Conservation (phyloP, 148 eudicot genomes). For the Rhododendron simsii region DNA sequence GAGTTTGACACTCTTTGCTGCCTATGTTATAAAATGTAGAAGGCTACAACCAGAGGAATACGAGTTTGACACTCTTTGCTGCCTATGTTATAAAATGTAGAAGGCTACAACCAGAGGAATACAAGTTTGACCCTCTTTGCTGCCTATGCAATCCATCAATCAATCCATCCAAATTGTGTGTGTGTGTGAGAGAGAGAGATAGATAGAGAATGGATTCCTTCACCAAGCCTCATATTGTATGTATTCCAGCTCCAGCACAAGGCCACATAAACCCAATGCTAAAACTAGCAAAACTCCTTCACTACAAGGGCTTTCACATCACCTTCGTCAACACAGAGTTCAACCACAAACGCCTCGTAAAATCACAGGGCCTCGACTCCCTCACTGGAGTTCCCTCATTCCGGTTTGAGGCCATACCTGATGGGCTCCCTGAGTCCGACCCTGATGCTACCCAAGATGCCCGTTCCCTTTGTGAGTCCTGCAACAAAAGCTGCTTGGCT, state of each 20-base stretch:
- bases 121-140: background rate
- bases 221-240: constrained; percentile 11
- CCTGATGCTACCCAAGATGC: constrained; percentile 18
- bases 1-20: no score
- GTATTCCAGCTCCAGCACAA: constrained; percentile 16
- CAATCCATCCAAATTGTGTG: background rate
- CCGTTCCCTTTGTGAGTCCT: constrained; percentile 15
- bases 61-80: no score
- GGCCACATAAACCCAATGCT: constrained; percentile 23
- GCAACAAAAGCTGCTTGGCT: constrained; percentile 7
- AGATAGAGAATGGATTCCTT: background rate
- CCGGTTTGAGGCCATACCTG: constrained; percentile 16
- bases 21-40: no score
- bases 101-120: no score
- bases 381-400: constrained; percentile 10
- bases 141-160: background rate
- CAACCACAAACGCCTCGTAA: constrained; percentile 16
- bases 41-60: no score
- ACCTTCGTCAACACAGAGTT: constrained; percentile 20
- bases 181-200: background rate
- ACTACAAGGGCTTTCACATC: constrained; percentile 16
- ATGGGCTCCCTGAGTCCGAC: constrained; percentile 19
- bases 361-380: constrained; percentile 6
- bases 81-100: background rate
- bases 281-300: constrained; percentile 21